Conservation (phyloP, 1,284 basidiomycete genomes). For the Ceratobasidium papillatum region DNA sequence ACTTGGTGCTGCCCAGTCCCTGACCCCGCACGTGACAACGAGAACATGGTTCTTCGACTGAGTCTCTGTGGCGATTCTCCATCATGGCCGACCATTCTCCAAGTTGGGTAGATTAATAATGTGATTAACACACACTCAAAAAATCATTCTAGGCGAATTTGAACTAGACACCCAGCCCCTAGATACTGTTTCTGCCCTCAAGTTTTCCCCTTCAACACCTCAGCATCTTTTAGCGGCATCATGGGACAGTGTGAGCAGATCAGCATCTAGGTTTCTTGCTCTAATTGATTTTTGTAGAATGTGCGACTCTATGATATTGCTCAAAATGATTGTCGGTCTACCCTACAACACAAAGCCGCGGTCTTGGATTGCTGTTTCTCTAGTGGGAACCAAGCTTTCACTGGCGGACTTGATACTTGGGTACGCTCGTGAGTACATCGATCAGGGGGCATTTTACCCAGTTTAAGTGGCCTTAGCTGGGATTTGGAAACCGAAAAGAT, state of each 20-base stretch:
- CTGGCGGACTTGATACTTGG: constrained; percentile 79
- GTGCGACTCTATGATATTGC: constrained; percentile 75
- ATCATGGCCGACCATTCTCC: constrained; percentile 33
- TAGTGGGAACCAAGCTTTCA: constrained; percentile 70
- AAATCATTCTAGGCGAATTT: constrained; percentile 52
- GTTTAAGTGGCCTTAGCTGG: constrained; percentile 53
- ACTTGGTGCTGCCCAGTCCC: not conserved
- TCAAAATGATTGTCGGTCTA: constrained; percentile 70
- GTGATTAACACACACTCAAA: not conserved
- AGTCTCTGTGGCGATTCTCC: not conserved
- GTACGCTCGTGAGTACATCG: constrained; percentile 66
- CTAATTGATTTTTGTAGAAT: constrained; percentile 58
- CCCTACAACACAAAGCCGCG: constrained; percentile 80
- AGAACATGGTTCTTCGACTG: not conserved
- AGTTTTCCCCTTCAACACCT: constrained; percentile 82
- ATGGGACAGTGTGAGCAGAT: constrained; percentile 82
- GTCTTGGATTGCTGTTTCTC: constrained; percentile 70
- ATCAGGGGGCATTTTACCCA: not conserved
- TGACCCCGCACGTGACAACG: not conserved
- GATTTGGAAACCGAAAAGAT: constrained; percentile 70
- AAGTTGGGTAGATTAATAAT: constrained; percentile 4
- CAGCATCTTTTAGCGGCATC: constrained; percentile 80
- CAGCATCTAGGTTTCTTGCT: not conserved
- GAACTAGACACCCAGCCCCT: constrained; percentile 77
- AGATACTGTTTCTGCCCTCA: constrained; percentile 82